These are phyloP conservation scores for Aspergillus haitiensis DNA, from an alignment of 495 filamentous ascomycete genomes.

Conservation along the genomic window DNA sequence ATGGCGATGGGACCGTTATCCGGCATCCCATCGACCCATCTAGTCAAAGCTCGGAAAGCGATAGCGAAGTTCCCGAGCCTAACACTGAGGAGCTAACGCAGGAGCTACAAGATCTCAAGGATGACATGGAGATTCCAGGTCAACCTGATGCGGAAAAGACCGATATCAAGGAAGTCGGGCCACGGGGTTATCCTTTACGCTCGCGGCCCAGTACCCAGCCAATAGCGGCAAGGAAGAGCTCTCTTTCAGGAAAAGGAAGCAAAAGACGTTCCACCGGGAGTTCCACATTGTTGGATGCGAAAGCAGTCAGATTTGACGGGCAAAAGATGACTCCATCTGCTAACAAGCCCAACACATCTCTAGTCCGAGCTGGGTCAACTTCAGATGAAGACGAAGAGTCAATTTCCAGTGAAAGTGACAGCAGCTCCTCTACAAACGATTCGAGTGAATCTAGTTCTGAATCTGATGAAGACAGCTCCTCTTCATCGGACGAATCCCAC, in stretches of 20 bases:
- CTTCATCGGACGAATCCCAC: slow-evolving; percentile 9
- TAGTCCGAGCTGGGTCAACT: slow-evolving; percentile 15
- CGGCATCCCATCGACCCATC: slow-evolving; percentile 37
- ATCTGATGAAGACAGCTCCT: slow-evolving; percentile 5
- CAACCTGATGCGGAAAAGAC: slow-evolving; percentile 23
- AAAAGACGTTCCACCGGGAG: slow-evolving; percentile 12
- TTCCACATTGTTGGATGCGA: slow-evolving; percentile 32
- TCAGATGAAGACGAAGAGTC: slow-evolving; percentile 17
- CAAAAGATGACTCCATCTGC: slow-evolving; percentile 19
- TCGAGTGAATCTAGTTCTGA: slow-evolving; percentile 21
- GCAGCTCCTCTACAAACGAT: slow-evolving; percentile 28
- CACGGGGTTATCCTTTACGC: slow-evolving; percentile 16
- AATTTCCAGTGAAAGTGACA: slow-evolving; percentile 21
- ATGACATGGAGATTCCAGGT: slow-evolving; percentile 38
- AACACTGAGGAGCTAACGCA: slow-evolving; percentile 43
- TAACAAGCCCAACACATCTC: slow-evolving; percentile 4
- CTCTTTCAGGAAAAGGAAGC: slow-evolving; percentile 9
- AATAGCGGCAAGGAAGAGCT: slow-evolving; percentile 16
- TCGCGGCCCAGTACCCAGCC: slow-evolving; percentile 13
- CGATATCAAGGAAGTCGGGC: slow-evolving; percentile 17
- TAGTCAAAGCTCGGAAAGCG: slow-evolving; percentile 34
- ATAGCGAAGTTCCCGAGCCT: slow-evolving; percentile 38
- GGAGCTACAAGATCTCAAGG: slow-evolving; percentile 46
- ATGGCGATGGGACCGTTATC: slow-evolving; percentile 45
- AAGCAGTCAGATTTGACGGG: slow-evolving; percentile 37